Percentiles rank a stretch among this genome's conserved stretches.
These are phyloP conservation scores for Discostella stelligeroides DNA, from an alignment of 108 stramenopile genomes.

Conservation along the genomic window DNA sequence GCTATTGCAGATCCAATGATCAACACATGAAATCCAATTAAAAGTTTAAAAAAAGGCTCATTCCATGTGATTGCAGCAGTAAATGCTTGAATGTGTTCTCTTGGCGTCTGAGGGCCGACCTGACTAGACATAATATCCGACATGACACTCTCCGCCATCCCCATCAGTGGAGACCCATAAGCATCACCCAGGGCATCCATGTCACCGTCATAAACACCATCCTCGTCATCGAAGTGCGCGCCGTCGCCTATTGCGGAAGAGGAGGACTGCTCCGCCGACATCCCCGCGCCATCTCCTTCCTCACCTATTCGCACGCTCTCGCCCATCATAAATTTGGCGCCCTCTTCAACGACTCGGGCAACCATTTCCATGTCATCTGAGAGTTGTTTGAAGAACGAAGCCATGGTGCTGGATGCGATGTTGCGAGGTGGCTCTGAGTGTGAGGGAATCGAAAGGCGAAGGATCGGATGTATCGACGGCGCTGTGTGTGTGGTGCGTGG, in stretches of 20 bases:
- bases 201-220: slow-evolving; percentile 18
- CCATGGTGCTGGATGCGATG: slow-evolving; percentile 14
- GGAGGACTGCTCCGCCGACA: background rate
- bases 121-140: slow-evolving; percentile 72
- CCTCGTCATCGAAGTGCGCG: slow-evolving; percentile 16
- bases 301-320: slow-evolving; percentile 25
- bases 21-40: slow-evolving; percentile 69
- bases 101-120: slow-evolving; percentile 60
- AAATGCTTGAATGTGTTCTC: slow-evolving; percentile 81
- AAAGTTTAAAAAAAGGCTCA: slow-evolving; percentile 70
- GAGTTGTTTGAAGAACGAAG: slow-evolving; percentile 38
- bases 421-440: background rate
- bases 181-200: slow-evolving; percentile 31
- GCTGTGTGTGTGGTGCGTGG: too few species aligned
- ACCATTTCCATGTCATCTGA: slow-evolving; percentile 50
- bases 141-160: slow-evolving; percentile 80
- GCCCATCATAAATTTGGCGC: slow-evolving; percentile 38
- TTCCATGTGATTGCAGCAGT: slow-evolving; percentile 80
- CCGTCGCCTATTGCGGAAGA: slow-evolving; percentile 7
- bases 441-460: background rate
- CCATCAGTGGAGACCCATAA: slow-evolving; percentile 71
- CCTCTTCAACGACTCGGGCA: slow-evolving; percentile 39
- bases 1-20: slow-evolving; percentile 56
- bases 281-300: background rate
- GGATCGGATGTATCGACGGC: too few species aligned